Conservation (phyloP, 2,329 filamentous ascomycete genomes). For the Rutstroemia sydowiana region DNA sequence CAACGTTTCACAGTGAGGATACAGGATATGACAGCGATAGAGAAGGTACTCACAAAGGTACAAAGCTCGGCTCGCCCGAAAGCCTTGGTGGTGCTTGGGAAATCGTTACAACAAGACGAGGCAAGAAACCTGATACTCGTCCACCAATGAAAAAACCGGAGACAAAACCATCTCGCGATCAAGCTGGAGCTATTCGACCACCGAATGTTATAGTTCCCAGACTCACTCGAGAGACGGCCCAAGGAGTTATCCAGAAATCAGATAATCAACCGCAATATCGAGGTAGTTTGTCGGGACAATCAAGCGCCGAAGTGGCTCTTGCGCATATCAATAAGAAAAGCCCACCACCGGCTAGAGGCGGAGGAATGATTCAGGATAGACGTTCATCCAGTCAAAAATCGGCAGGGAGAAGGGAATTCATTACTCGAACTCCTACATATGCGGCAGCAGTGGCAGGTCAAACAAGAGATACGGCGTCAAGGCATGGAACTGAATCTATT, state of each 20-base stretch:
- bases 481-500: conserved; percentile 8
- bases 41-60: conserved; percentile 20
- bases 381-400: conserved; percentile 14
- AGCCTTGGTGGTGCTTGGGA: conserved; percentile 24
- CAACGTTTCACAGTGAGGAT: conserved; percentile 17
- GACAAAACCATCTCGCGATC: conserved; percentile 37
- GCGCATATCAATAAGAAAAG: conserved; percentile 36
- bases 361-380: conserved; percentile 25
- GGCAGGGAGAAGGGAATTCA: conserved; percentile 14
- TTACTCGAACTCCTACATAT: conserved; percentile 27
- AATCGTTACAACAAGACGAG: conserved; percentile 13
- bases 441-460: conserved; percentile 22
- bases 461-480: conserved; percentile 17
- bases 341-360: conserved; percentile 28
- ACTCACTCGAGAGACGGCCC: conserved; percentile 22
- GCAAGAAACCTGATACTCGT: conserved; percentile 30
- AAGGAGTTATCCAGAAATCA: conserved; percentile 19
- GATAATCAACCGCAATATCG: conserved; percentile 17
- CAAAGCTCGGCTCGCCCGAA: conserved; percentile 12
- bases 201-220: conserved; percentile 18
- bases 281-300: conserved; percentile 23
- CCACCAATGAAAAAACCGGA: conserved; percentile 36
- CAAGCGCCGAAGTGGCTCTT: conserved; percentile 38
- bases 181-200: conserved; percentile 38
- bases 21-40: conserved; percentile 26